Conservation (phyloP, 2,329 filamentous ascomycete species). For the Talaromyces albobiverticillius region DNA sequence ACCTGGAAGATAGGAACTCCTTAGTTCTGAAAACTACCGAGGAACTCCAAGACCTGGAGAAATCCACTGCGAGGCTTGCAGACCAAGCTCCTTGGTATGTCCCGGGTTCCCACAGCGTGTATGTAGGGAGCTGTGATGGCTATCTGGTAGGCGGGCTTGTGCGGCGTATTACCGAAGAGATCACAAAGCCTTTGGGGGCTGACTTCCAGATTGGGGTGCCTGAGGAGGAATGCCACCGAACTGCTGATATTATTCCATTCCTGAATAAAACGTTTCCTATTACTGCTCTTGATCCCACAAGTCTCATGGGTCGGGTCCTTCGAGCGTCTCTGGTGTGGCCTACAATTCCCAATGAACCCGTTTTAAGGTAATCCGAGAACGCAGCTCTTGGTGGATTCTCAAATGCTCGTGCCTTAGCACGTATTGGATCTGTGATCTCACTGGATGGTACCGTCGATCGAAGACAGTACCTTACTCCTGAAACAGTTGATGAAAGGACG, state of each 20-base stretch:
- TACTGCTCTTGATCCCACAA: conserved; percentile 3
- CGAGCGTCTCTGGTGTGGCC: background rate
- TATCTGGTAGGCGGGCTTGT: conserved; percentile 19
- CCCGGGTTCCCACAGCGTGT: background rate
- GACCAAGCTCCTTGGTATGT: background rate
- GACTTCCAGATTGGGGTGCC: conserved; percentile 19
- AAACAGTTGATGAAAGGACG: conserved; percentile 9
- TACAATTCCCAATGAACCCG: conserved; percentile 5
- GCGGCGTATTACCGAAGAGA: conserved; percentile 18
- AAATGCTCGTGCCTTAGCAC: conserved; percentile 15
- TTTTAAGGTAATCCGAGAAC: conserved; percentile 11
- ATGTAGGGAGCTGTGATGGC: background rate
- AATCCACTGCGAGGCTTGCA: background rate
- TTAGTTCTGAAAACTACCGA: background rate
- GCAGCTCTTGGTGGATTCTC: conserved; percentile 10
- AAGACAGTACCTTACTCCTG: conserved; percentile 12
- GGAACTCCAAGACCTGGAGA: background rate
- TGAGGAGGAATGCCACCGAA: conserved; percentile 16
- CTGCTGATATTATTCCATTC: conserved; percentile 1
- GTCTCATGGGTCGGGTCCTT: conserved; percentile 7
- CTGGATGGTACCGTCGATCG: conserved; percentile 14
- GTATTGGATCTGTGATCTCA: conserved; percentile 8
- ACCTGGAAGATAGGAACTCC: background rate
- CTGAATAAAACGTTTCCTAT: background rate
- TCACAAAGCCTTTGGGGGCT: conserved; percentile 17